Evolutionary conservation across 192 early-diverging fungal genomes (phyloP).

Genomic region (Phlyctochytrium bullatum): DNA sequence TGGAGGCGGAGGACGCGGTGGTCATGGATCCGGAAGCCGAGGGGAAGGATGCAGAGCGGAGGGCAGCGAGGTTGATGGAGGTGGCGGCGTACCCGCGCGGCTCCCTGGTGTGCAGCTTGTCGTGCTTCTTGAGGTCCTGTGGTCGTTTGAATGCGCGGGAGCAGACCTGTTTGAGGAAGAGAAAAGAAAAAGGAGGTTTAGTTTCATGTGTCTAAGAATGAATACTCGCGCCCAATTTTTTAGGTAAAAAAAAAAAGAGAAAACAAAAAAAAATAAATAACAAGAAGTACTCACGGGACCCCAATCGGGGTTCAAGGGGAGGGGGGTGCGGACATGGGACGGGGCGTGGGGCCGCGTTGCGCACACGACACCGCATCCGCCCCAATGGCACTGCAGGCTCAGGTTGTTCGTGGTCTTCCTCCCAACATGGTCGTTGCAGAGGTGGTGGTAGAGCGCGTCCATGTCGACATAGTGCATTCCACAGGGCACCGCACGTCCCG

Average conservation of each 20-base stretch:
- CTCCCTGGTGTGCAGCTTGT: conserved; percentile 62
- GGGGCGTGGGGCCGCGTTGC: conserved; percentile 94
- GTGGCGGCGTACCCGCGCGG: no score
- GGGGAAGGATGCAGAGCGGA: no score
- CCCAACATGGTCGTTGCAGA: conserved; percentile 83
- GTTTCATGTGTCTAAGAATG: background rate
- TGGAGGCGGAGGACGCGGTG: no score
- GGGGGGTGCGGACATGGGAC: conserved; percentile 87
- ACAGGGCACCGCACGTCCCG: no score
- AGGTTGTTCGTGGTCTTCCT: conserved; percentile 85
- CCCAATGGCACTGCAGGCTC: conserved; percentile 87
- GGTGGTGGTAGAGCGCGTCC: conserved; percentile 76
- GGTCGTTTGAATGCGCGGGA: conserved; percentile 86
- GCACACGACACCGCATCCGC: conserved; percentile 67
- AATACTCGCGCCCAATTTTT: background rate
- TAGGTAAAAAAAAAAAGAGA: no score
- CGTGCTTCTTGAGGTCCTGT: conserved; percentile 93
- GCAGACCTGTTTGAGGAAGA: conserved; percentile 60
- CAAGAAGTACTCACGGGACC: no score
- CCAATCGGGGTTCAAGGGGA: conserved; percentile 83
- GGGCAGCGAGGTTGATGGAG: no score
- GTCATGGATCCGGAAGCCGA: no score
- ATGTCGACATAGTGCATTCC: no score
- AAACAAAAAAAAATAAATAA: no score
- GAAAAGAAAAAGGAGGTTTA: background rate